These are phyloP conservation scores for Jimgerdemannia flammicorona DNA, from an alignment of 192 early-diverging fungal species.

Conservation along the genomic window DNA sequence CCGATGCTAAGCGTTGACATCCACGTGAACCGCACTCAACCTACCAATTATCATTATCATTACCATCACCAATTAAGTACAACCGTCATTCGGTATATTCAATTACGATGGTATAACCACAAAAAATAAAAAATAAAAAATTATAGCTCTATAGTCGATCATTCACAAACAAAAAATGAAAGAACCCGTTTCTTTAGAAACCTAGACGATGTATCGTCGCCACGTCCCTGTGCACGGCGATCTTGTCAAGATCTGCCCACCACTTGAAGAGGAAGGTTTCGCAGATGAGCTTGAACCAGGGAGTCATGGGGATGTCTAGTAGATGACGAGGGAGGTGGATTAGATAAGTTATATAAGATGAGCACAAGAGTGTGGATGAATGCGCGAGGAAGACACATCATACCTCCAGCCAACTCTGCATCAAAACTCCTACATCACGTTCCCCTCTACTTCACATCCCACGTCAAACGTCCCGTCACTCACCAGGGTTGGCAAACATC, in stretches of 20 bases:
- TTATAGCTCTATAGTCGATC: no score
- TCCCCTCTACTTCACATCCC: background rate
- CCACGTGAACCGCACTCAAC: no score
- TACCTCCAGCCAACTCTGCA: conserved; percentile 6
- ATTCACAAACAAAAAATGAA: background rate
- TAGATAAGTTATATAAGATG: no score
- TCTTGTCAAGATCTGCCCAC: conserved; percentile 85
- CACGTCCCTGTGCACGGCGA: conserved; percentile 56
- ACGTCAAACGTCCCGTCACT: conserved; percentile 8
- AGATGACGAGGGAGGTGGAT: background rate
- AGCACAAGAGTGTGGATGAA: no score
- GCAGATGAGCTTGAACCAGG: conserved; percentile 96
- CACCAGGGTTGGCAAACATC: conserved; percentile 65
- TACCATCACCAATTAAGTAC: no score
- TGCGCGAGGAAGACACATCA: no score
- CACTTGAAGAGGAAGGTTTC: conserved; percentile 92
- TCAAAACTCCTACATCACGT: conserved; percentile 14
- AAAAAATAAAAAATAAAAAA: no score
- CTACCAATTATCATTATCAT: no score
- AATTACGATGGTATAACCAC: no score
- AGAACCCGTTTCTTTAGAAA: conserved; percentile 11
- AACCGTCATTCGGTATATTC: no score
- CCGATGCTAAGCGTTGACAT: no score
- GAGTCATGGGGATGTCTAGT: conserved; percentile 73
- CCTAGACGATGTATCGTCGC: conserved; percentile 66